Percentiles rank a stretch among this genome's conserved stretches.
These are phyloP conservation scores for Musa troglodytarum DNA, from an alignment of 176 grass and related monocot species.

Conservation along the genomic window DNA sequence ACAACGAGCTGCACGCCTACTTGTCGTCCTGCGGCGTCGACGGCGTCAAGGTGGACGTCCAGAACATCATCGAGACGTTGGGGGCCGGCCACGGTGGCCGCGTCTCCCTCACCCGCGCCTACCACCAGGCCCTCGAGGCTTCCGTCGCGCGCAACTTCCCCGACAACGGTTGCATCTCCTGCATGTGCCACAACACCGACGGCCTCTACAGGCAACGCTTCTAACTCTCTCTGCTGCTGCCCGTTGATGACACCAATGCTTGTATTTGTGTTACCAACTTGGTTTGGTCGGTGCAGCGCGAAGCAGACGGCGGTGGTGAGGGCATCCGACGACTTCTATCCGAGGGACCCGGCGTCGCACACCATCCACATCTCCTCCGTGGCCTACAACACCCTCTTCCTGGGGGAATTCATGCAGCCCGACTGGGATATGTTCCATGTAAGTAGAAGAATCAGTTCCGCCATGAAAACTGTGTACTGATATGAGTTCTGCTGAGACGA, in stretches of 20 bases:
- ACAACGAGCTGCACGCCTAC: conserved; percentile 70
- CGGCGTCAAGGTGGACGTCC: conserved; percentile 85
- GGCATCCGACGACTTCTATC: conserved; percentile 87
- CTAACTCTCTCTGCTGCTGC: too few relatives aligned
- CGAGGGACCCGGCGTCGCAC: conserved; percentile 68
- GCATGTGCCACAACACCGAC: conserved; percentile 90
- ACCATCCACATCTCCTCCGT: conserved; percentile 68
- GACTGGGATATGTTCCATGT: conserved; percentile 98
- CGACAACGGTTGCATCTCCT: conserved; percentile 73
- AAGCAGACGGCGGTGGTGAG: conserved; percentile 57
- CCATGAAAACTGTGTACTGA: background rate
- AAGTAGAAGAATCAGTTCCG: background rate
- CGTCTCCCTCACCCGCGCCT: conserved; percentile 43
- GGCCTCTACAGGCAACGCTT: conserved; percentile 38
- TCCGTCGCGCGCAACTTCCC: conserved; percentile 53
- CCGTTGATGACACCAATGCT: too few relatives aligned
- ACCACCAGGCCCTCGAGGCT: conserved; percentile 63
- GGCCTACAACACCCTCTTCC: conserved; percentile 69
- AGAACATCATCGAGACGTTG: conserved; percentile 76
- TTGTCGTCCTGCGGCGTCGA: conserved; percentile 54
- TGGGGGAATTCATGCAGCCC: conserved; percentile 87
- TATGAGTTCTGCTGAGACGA: background rate
- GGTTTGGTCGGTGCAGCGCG: conserved; percentile 16
- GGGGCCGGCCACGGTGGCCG: conserved; percentile 66
- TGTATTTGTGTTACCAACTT: background rate